phyloP scores from a whole-genome alignment of 2,329 filamentous ascomycete species.

The Cadophora luteo-olivacea region DNA sequence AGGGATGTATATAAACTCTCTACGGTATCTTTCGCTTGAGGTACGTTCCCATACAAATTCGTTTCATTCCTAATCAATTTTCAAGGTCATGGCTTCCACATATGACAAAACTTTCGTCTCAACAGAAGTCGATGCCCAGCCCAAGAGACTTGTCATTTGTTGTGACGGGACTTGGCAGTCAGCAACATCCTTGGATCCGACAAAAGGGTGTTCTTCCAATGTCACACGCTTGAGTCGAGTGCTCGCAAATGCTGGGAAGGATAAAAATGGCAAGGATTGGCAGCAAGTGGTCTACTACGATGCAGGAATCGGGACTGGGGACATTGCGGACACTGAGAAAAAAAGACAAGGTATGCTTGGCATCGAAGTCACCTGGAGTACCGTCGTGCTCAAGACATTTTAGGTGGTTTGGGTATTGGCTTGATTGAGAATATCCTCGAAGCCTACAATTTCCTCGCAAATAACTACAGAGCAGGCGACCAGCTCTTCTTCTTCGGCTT shows the following conservation, averaged over 20 bases:
- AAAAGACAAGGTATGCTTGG: constrained; percentile 23
- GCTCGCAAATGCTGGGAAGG: constrained; percentile 25
- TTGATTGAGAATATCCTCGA: constrained; percentile 27
- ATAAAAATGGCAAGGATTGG: constrained; percentile 20
- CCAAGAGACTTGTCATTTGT: constrained; percentile 31
- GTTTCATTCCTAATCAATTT: too few relatives aligned
- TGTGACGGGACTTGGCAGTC: constrained; percentile 34
- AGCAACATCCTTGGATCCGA: constrained; percentile 21
- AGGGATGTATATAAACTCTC: too few relatives aligned
- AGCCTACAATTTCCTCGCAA: constrained; percentile 50
- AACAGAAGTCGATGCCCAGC: constrained; percentile 18
- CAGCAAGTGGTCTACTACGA: constrained; percentile 29
- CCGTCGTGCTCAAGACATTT: neutral
- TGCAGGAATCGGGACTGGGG: constrained; percentile 30
- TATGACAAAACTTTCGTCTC: constrained; percentile 18
- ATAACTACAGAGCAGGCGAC: constrained; percentile 23
- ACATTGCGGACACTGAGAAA: constrained; percentile 21
- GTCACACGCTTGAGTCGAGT: constrained; percentile 25
- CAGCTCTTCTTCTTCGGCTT: constrained; percentile 43
- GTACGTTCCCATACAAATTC: too few relatives aligned
- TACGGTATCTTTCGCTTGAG: too few relatives aligned
- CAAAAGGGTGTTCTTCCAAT: constrained; percentile 25
- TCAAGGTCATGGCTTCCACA: neutral
- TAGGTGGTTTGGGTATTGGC: constrained; percentile 26
- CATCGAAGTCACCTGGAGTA: neutral